Evolutionary conservation across 2,329 filamentous ascomycete species (phyloP), one percentile per base, ranked within the genome.

Genomic region (Fusarium pseudocircinatum): DNA sequence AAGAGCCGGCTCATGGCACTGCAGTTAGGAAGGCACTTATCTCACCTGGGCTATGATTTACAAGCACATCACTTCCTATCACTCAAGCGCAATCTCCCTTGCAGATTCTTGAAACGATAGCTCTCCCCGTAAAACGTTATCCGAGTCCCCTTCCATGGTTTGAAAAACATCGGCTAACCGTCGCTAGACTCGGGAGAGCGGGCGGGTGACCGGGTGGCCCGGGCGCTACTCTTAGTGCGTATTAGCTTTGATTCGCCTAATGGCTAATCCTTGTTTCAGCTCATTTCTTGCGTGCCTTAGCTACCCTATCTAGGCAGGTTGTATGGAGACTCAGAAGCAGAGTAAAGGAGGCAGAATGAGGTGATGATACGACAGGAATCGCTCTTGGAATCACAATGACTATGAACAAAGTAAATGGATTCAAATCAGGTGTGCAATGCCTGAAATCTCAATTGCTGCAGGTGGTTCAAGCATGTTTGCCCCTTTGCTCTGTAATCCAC

Each of bases 41-140:
- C 30, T 34, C n/a, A 0, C 18, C 14, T 36, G 2, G 7, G 20
- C 0, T 2, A 28, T 4, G 3, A 16, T 37, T 2, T 13, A 4
- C n/a, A 37, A 28, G 2, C 50, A 26, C 7, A 22, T 37, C 18
- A 16, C 18, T 53, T n/a, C 18, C 5, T 20, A 28, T 37, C 10
- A 9, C 2, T 4, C 0, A 22, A 28, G 10, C 7, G 50, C 2
- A 53, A 53, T 53, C 3, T 53, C 32, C 32, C 32, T 53, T 53
- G 18, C 49, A 53, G 49, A 37, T 10, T 53, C 49, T 7, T 53
- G 32, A 53, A 53, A 53, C 49, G 16, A 28, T 53, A 53, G 32
- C 18, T 13, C 3, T 22, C 32, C n/a, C 18, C 32, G 32, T 52
- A 22, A 26, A 37, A 37, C 18, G 12, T 36, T 52, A 26, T 26